A percentile compares a stretch with the other conserved stretches of the same genome.
Evolutionary conservation across 2,329 filamentous ascomycete genomes (phyloP).

Genomic region (Botryosphaeria dothidea): DNA sequence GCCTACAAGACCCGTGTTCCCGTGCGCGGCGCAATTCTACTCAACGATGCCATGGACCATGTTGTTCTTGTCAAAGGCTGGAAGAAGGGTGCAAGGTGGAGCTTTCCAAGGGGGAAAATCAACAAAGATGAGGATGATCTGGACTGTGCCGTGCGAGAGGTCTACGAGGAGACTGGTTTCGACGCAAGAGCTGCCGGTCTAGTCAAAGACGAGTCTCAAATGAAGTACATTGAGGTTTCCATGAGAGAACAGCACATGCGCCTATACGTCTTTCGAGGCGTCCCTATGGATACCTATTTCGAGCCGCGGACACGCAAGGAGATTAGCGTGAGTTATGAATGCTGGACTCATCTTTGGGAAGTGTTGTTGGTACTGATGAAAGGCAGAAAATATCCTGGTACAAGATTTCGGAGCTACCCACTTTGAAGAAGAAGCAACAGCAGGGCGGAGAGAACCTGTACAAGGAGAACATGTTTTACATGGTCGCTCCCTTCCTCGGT

Average conservation of each 20-base stretch:
- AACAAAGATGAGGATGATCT: constrained; percentile 95
- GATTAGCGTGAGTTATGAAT: constrained; percentile 62
- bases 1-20: constrained; percentile 94
- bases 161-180: constrained; percentile 94
- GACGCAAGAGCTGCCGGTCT: constrained; percentile 76
- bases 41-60: constrained; percentile 93
- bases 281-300: constrained; percentile 85
- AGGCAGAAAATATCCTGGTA: constrained; percentile 84
- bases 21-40: constrained; percentile 88
- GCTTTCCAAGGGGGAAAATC: constrained; percentile 95
- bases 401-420: constrained; percentile 82
- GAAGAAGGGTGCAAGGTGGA: constrained; percentile 97
- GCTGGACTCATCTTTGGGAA: background rate
- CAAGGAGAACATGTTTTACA: constrained; percentile 90
- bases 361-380: constrained; percentile 21
- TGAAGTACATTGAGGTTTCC: constrained; percentile 83
- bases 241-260: constrained; percentile 93
- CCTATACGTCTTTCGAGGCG: constrained; percentile 86
- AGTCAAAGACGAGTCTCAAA: constrained; percentile 65
- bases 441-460: constrained; percentile 59
- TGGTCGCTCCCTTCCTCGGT: constrained; percentile 91
- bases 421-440: constrained; percentile 66
- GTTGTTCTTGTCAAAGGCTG: constrained; percentile 93
- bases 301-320: constrained; percentile 92
- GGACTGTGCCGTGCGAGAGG: constrained; percentile 90